These are phyloP conservation scores for Fusarium irregulare DNA, from an alignment of 2,329 filamentous ascomycete genomes.

Conservation along the genomic window DNA sequence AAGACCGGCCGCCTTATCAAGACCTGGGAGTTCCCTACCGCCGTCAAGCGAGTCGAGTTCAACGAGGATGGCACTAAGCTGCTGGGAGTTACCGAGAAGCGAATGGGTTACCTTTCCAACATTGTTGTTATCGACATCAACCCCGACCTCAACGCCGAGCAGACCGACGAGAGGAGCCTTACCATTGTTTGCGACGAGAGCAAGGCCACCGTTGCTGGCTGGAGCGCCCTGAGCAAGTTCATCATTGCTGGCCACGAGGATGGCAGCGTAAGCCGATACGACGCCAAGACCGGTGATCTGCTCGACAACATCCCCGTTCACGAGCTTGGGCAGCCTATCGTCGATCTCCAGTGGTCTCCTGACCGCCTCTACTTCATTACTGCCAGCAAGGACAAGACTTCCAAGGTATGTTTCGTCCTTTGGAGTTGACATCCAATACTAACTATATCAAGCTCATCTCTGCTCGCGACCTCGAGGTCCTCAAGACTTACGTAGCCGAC, in stretches of 20 bases:
- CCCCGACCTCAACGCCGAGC: conserved; percentile 82
- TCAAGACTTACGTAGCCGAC: conserved; percentile 93
- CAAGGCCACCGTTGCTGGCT: conserved; percentile 97
- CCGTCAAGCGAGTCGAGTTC: conserved; percentile 98
- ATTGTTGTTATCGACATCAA: conserved; percentile 94
- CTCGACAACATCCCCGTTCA: conserved; percentile 85
- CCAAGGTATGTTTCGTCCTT: conserved; percentile 72
- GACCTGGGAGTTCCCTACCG: conserved; percentile 97
- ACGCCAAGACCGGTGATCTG: conserved; percentile 90
- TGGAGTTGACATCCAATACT: conserved; percentile 5
- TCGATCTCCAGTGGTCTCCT: conserved; percentile 92
- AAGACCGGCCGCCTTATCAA: conserved; percentile 93
- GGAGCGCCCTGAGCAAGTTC: conserved; percentile 93
- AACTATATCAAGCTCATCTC: conserved; percentile 73
- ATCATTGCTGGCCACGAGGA: conserved; percentile 99
- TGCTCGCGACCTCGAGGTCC: conserved; percentile 84
- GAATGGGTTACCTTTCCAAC: conserved; percentile 94
- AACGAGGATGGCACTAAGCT: conserved; percentile 91
- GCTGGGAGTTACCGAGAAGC: conserved; percentile 96
- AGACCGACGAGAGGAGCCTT: conserved; percentile 83
- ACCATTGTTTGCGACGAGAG: conserved; percentile 94
- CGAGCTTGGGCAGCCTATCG: conserved; percentile 84
- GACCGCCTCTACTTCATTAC: conserved; percentile 99
- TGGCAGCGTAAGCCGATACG: conserved; percentile 89
- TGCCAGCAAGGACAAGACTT: conserved; percentile 95